A percentile compares a stretch with the other conserved stretches of the same genome.
Evolutionary conservation across 345 rosid species (phyloP).

Genomic region (Excoecaria agallocha): DNA sequence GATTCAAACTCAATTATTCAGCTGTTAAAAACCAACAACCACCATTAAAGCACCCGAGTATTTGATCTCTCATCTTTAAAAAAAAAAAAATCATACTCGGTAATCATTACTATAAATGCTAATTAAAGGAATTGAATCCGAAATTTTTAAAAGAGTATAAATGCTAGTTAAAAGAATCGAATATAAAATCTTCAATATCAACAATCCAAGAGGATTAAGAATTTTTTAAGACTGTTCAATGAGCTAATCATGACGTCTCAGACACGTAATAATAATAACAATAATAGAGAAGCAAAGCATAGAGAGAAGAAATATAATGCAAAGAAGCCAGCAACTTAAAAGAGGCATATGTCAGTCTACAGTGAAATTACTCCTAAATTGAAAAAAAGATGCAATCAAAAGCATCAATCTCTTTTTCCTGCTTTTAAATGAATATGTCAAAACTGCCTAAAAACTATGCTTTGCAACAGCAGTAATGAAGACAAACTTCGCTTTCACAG

Average conservation of each 20-base stretch:
- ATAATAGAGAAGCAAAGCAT: not conserved
- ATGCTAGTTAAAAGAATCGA: too few species aligned
- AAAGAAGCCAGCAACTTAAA: not conserved
- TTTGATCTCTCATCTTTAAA: too few species aligned
- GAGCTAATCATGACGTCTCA: slow-evolving; percentile 7
- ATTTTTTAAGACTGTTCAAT: not conserved
- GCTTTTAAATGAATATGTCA: not conserved
- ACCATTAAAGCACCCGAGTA: too few species aligned
- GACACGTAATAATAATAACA: not conserved
- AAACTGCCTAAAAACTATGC: not conserved
- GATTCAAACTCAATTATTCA: too few species aligned
- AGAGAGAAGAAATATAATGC: not conserved
- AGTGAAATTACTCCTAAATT: not conserved
- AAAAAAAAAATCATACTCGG: too few species aligned
- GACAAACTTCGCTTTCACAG: slow-evolving; percentile 16
- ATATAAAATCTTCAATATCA: too few species aligned
- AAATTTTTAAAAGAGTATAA: too few species aligned
- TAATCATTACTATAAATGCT: too few species aligned
- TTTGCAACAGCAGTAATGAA: not conserved
- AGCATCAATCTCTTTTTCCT: not conserved
- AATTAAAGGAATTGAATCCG: too few species aligned
- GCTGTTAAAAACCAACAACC: too few species aligned
- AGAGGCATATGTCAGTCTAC: not conserved
- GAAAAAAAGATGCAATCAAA: not conserved
- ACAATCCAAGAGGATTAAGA: too few species aligned